A percentile compares a stretch with the other conserved stretches of the same genome.
Evolutionary conservation across 2,329 filamentous ascomycete genomes (phyloP).

Genomic region (Aspergillus eucalypticola): DNA sequence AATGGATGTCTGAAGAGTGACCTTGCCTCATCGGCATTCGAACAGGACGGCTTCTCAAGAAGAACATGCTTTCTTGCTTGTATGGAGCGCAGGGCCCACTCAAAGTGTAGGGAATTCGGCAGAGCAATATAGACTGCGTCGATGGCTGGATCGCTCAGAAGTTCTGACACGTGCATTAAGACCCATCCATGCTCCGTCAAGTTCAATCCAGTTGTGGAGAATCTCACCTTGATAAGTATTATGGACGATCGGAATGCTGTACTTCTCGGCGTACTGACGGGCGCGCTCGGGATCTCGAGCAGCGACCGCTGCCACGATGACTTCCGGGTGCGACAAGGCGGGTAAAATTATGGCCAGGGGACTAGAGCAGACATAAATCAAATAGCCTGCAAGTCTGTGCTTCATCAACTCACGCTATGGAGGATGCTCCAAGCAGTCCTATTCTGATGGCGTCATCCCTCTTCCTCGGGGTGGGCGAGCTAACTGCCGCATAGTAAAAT

Average conservation of each 20-base stretch:
- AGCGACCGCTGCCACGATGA: conserved; percentile 56
- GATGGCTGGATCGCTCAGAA: conserved; percentile 33
- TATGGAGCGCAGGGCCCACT: conserved; percentile 54
- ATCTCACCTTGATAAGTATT: conserved; percentile 46
- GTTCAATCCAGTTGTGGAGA: background rate
- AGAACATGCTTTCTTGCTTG: conserved; percentile 57
- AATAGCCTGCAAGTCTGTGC: background rate
- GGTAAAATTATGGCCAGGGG: conserved; percentile 41
- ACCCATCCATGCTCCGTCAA: background rate
- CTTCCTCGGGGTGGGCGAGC: conserved; percentile 9
- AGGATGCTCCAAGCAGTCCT: conserved; percentile 24
- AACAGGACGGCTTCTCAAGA: conserved; percentile 56
- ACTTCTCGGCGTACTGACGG: conserved; percentile 51
- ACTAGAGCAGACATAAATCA: conserved; percentile 13
- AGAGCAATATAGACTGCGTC: conserved; percentile 52
- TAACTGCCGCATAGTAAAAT: background rate
- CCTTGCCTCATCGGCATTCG: conserved; percentile 49
- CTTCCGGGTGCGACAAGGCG: conserved; percentile 55
- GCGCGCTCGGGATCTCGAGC: conserved; percentile 53
- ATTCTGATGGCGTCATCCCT: conserved; percentile 20
- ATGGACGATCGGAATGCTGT: conserved; percentile 49
- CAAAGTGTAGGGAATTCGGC: conserved; percentile 39
- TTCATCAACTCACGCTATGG: conserved; percentile 19
- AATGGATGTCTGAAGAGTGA: conserved; percentile 45
- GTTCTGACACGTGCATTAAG: conserved; percentile 8